Percentiles rank a stretch among this genome's conserved stretches.
These are phyloP conservation scores for Aspergillus steynii DNA, from an alignment of 495 filamentous ascomycete species.

Conservation along the genomic window DNA sequence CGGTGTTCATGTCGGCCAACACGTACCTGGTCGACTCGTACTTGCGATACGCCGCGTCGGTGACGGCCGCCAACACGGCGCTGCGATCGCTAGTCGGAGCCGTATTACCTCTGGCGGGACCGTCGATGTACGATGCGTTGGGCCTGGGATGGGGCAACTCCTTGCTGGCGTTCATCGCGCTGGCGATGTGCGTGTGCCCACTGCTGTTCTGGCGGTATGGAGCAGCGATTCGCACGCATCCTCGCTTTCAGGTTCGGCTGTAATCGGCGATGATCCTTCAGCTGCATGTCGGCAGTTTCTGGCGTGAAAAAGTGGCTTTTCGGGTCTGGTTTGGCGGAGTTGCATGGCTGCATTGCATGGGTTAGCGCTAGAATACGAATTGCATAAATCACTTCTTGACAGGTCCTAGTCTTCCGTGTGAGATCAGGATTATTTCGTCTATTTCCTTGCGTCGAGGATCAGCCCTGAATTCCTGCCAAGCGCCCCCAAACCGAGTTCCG, in stretches of 20 bases:
- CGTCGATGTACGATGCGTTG: constrained; percentile 42
- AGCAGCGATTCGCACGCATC: constrained; percentile 26
- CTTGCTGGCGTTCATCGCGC: constrained; percentile 47
- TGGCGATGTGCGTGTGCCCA: constrained; percentile 40
- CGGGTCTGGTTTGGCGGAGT: not conserved
- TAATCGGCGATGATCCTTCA: not conserved
- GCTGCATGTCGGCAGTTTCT: not conserved
- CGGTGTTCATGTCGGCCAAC: constrained; percentile 54
- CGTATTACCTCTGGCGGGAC: constrained; percentile 44
- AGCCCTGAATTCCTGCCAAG: too few species aligned
- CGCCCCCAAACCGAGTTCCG: too few species aligned
- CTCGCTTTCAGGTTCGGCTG: constrained; percentile 23
- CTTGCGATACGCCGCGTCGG: constrained; percentile 67
- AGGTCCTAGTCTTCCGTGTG: too few species aligned
- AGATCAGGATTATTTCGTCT: too few species aligned
- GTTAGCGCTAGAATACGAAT: not conserved
- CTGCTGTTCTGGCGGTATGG: constrained; percentile 44
- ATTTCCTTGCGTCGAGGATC: too few species aligned
- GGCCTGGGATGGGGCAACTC: constrained; percentile 48
- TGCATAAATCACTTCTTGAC: too few species aligned
- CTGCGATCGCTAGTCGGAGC: constrained; percentile 64
- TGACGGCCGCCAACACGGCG: constrained; percentile 60
- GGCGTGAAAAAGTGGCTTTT: not conserved
- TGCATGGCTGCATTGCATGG: constrained; percentile 3
- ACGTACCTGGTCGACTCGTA: constrained; percentile 68